A percentile compares a stretch with the other conserved stretches of the same genome.
These are phyloP conservation scores for Lasiodiplodia gonubiensis DNA, from an alignment of 2,329 filamentous ascomycete genomes.

Conservation along the genomic window DNA sequence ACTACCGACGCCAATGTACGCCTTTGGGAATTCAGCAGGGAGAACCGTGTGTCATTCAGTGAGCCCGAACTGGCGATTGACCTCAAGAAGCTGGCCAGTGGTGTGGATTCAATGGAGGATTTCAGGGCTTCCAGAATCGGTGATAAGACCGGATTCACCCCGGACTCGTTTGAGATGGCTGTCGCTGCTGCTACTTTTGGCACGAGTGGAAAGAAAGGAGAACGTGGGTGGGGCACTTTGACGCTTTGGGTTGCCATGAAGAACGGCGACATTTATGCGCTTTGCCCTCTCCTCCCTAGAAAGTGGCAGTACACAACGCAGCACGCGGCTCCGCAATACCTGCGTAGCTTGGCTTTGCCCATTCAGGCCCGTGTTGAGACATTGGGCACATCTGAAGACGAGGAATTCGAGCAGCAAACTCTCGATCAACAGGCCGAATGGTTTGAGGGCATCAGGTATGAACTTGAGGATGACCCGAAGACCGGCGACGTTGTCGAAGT, in stretches of 20 bases:
- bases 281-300: slow-evolving; percentile 86
- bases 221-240: slow-evolving; percentile 86
- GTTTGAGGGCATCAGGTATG: slow-evolving; percentile 53
- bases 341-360: slow-evolving; percentile 43
- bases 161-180: slow-evolving; percentile 91
- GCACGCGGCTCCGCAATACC: slow-evolving; percentile 19
- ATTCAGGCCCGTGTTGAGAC: slow-evolving; percentile 50
- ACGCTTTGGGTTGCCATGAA: slow-evolving; percentile 97
- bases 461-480: slow-evolving; percentile 58
- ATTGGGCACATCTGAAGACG: slow-evolving; percentile 50
- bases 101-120: slow-evolving; percentile 79
- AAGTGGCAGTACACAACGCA: slow-evolving; percentile 71
- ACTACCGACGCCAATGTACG: slow-evolving; percentile 87
- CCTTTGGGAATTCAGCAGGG: slow-evolving; percentile 86
- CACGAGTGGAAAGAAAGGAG: slow-evolving; percentile 64
- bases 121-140: slow-evolving; percentile 76
- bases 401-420: slow-evolving; percentile 47
- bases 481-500: slow-evolving; percentile 58
- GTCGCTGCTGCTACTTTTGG: slow-evolving; percentile 91
- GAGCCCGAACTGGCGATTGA: slow-evolving; percentile 83
- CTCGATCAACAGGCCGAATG: slow-evolving; percentile 64
- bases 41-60: slow-evolving; percentile 86
- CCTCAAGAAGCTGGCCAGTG: slow-evolving; percentile 85
- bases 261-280: slow-evolving; percentile 88
- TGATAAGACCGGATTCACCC: slow-evolving; percentile 81